Base-by-base conservation (phyloP, 1,139 yeast genomes). In the Saccharomyces pastorianus region DNA sequence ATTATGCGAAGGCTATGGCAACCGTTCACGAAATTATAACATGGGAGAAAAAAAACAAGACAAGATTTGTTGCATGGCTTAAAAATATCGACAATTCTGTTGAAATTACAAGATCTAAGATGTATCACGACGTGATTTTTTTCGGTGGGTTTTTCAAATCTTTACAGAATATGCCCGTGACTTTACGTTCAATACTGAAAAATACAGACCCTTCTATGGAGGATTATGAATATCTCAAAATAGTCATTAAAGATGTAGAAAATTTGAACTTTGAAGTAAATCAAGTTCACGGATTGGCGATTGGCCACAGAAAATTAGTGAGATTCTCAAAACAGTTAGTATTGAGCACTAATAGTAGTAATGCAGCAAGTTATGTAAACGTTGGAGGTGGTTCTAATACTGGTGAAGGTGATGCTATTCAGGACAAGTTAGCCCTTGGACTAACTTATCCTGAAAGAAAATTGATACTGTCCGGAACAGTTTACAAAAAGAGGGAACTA, bases 141-240 rank as follows among this genome's bases (percentile, higher is more conserved):
- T 79, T 86, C 61, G 85, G 88, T 61, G 85, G 95, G 0, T 86
- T 88, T 59, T 83, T 86, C 58, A 86, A 89, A 4, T 78, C 95
- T 14, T 76, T 88, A 54, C 89, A 86, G 54, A 81, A 85, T 50
- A 75, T 88, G 54, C 85, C 89, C 0, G 73, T 88, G 46, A 85
- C 88, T 46, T 73, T 88, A 20, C 68, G 71, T 17, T 87, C 89
- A 42, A 80, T 88, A 29, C 65, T 73, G 48, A 77, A 76, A 71
- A 67, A 77, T 63, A 74, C 85, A 26, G 74, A 78, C 11, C 77
- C 76, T 46, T 71, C 75, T 1, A 82, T 81, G 50, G 77, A 78
- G 2, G 95, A 88, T 61, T 76, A 76, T 61, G 74, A 73, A 25
- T 71, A 81, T 14, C 69, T 88, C 41, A 71, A 75, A 1, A 74